phyloP scores from a whole-genome alignment of 2,329 filamentous ascomycete species.

The Trichophaea hybrida region DNA sequence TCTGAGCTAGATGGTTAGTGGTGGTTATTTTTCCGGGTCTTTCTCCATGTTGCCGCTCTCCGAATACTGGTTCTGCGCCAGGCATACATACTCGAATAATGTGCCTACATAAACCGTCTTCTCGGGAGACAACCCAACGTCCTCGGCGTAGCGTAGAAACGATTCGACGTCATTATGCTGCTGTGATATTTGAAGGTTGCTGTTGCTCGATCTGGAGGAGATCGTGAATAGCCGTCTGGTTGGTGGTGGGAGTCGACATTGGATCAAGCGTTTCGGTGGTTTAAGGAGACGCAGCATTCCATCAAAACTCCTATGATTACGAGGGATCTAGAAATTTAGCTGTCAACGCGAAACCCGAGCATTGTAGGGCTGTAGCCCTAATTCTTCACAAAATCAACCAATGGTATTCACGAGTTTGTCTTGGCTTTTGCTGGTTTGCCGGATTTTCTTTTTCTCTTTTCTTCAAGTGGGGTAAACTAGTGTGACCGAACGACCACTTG shows the following conservation, averaged over 20 bases:
- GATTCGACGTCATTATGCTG: constrained; percentile 18
- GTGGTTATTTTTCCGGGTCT: neutral
- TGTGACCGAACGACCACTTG: neutral
- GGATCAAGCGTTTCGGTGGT: no score
- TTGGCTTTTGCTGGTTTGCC: neutral
- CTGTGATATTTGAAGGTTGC: neutral
- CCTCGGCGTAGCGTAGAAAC: constrained; percentile 19
- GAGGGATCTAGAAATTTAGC: no score
- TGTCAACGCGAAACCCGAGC: no score
- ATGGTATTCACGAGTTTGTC: neutral
- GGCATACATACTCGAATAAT: constrained; percentile 19
- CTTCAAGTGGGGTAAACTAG: neutral
- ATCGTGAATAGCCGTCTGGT: neutral
- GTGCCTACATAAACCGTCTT: constrained; percentile 21
- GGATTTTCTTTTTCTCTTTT: no score
- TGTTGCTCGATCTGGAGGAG: neutral
- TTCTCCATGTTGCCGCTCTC: neutral
- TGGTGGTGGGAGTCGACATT: no score
- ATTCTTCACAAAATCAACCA: neutral
- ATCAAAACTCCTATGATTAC: no score
- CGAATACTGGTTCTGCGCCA: neutral
- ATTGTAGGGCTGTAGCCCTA: neutral
- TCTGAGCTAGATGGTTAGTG: constrained; percentile 5
- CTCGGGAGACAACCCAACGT: constrained; percentile 9
- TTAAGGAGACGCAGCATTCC: no score